Conservation (phyloP, 352 stramenopile genomes). For the Elongisporangium anandrum region DNA sequence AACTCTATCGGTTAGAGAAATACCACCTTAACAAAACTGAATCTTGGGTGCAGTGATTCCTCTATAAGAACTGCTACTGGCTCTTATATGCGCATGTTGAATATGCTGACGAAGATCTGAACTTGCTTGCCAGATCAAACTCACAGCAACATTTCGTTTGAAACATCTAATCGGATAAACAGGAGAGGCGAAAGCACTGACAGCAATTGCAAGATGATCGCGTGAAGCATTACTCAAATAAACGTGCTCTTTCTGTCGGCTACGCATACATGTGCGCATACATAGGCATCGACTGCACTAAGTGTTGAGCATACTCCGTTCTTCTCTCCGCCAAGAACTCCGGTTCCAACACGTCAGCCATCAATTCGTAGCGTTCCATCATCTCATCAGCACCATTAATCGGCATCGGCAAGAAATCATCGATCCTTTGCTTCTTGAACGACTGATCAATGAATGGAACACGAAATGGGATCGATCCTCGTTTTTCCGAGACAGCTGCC, state of each 20-base stretch:
- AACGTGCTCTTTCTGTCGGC: too few relatives aligned
- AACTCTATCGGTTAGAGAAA: neutral
- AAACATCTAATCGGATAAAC: too few relatives aligned
- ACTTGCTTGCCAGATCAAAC: too few relatives aligned
- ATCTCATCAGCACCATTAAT: conserved; percentile 2
- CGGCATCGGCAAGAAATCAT: conserved; percentile 3
- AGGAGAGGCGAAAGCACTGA: too few relatives aligned
- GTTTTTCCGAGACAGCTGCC: conserved; percentile 1
- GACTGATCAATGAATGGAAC: conserved; percentile 1
- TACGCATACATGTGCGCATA: too few relatives aligned
- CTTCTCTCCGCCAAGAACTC: conserved; percentile 1
- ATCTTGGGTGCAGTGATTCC: neutral
- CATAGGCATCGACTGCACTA: conserved; percentile 4
- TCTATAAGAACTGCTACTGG: too few relatives aligned
- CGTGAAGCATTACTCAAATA: too few relatives aligned
- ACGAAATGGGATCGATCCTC: neutral
- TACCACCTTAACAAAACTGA: neutral
- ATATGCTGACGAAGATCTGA: too few relatives aligned
- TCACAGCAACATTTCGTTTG: too few relatives aligned
- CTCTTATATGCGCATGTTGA: too few relatives aligned
- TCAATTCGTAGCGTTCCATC: conserved; percentile 6
- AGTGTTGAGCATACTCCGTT: conserved; percentile 4
- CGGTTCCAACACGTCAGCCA: conserved; percentile 1
- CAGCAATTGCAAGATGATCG: too few relatives aligned
- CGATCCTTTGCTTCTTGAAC: conserved; percentile 1